A percentile compares a stretch with the other conserved stretches of the same genome.
These are phyloP conservation scores for Aspergillus terreus DNA, from an alignment of 2,329 filamentous ascomycete species.

Conservation along the genomic window DNA sequence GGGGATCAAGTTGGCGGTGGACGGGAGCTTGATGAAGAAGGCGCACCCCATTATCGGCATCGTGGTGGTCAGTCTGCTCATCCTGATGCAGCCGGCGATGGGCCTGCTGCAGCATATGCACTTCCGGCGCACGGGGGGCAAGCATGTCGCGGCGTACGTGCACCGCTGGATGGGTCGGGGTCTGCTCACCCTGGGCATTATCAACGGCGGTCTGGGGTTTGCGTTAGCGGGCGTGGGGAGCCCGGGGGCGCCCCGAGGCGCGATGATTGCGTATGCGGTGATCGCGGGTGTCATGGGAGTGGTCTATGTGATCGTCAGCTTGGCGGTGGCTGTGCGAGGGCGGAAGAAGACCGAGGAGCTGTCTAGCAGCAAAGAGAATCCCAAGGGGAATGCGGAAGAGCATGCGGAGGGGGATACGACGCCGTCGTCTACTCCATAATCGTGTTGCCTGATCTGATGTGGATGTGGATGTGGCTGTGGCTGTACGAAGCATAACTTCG, in stretches of 20 bases:
- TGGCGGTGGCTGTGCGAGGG: slow-evolving; percentile 1
- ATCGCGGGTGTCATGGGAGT: slow-evolving; percentile 48
- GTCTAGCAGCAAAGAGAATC: too few species aligned
- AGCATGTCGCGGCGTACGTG: slow-evolving; percentile 45
- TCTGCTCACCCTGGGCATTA: slow-evolving; percentile 50
- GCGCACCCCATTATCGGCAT: slow-evolving; percentile 54
- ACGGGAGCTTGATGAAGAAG: slow-evolving; percentile 32
- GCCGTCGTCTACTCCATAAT: too few species aligned
- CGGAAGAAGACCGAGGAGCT: too few species aligned
- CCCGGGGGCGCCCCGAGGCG: slow-evolving; percentile 26
- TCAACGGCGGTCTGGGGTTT: slow-evolving; percentile 56
- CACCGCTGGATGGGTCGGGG: slow-evolving; percentile 55
- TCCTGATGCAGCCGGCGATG: slow-evolving; percentile 54
- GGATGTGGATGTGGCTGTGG: too few species aligned
- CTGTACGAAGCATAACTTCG: too few species aligned
- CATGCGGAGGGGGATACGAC: too few species aligned
- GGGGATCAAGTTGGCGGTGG: slow-evolving; percentile 47
- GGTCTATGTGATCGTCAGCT: slow-evolving; percentile 33
- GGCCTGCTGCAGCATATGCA: slow-evolving; percentile 50
- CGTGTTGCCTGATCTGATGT: too few species aligned
- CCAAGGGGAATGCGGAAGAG: too few species aligned
- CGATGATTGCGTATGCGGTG: slow-evolving; percentile 48
- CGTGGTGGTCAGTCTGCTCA: slow-evolving; percentile 46
- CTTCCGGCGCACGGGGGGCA: slow-evolving; percentile 45
- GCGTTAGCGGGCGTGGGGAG: slow-evolving; percentile 41